These are phyloP conservation scores for Penicillium polonicum DNA, from an alignment of 2,329 filamentous ascomycete genomes.

Conservation along the genomic window DNA sequence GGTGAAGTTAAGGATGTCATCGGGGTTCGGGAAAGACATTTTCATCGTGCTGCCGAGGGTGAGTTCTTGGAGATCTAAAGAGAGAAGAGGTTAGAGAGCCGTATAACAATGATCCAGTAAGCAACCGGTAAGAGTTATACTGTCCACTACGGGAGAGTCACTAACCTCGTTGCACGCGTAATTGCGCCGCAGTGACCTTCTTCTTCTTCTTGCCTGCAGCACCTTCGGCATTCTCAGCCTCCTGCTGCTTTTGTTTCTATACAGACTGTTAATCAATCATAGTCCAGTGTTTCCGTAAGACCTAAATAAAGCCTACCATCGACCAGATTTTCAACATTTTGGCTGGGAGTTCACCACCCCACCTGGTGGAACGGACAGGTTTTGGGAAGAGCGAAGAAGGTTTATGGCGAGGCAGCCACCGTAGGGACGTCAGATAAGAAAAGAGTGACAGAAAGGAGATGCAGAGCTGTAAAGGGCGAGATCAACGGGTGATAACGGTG, in stretches of 20 bases:
- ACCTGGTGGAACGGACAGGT: constrained; percentile 12
- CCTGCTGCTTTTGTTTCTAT: constrained; percentile 79
- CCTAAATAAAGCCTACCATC: constrained; percentile 64
- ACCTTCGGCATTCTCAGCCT: constrained; percentile 88
- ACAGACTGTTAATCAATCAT: constrained; percentile 21
- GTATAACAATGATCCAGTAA: background rate
- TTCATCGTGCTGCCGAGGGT: constrained; percentile 57
- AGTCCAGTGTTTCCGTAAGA: background rate
- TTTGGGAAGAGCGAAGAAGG: background rate
- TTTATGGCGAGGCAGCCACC: background rate
- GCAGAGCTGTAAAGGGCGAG: background rate
- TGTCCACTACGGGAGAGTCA: constrained; percentile 4
- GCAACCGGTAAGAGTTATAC: background rate
- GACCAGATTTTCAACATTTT: constrained; percentile 99
- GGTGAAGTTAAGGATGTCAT: constrained; percentile 57
- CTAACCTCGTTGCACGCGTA: constrained; percentile 92
- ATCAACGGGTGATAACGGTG: background rate
- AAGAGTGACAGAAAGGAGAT: constrained; percentile 3
- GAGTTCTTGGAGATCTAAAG: constrained; percentile 48
- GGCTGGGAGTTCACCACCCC: constrained; percentile 30
- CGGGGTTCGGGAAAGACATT: constrained; percentile 56
- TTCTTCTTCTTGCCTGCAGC: constrained; percentile 84
- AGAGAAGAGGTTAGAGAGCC: background rate
- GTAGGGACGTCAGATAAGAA: background rate
- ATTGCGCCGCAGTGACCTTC: constrained; percentile 94